Conservation (phyloP, 2,329 filamentous ascomycete species). For the Hypocreales sp. region DNA sequence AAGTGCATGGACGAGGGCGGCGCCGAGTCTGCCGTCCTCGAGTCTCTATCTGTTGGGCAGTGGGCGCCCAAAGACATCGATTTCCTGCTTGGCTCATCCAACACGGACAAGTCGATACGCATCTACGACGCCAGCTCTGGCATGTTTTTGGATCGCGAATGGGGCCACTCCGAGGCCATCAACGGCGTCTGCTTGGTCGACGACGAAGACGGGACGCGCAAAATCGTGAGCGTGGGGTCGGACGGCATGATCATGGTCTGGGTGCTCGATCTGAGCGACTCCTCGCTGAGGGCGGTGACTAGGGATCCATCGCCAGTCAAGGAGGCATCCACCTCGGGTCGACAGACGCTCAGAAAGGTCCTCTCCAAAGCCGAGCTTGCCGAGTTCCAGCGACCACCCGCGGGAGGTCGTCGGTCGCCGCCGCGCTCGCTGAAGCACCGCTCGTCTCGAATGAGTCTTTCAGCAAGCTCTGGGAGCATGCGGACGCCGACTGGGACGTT, state of each 20-base stretch:
- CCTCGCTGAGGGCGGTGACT: slow-evolving; percentile 21
- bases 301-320: slow-evolving; percentile 41
- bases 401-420: slow-evolving; percentile 36
- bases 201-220: slow-evolving; percentile 35
- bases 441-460: slow-evolving; percentile 34
- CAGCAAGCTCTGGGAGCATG: slow-evolving; percentile 13
- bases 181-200: slow-evolving; percentile 67
- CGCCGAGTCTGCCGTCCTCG: slow-evolving; percentile 68
- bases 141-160: slow-evolving; percentile 69
- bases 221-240: slow-evolving; percentile 58
- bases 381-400: slow-evolving; percentile 49
- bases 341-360: slow-evolving; percentile 68
- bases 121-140: slow-evolving; percentile 73
- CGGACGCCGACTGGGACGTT: slow-evolving; percentile 24
- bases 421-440: slow-evolving; percentile 37
- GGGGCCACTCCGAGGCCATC: slow-evolving; percentile 89
- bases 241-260: slow-evolving; percentile 79
- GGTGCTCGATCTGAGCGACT: slow-evolving; percentile 37
- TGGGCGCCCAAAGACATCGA: slow-evolving; percentile 38
- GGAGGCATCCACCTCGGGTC: slow-evolving; percentile 34
- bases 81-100: slow-evolving; percentile 74
- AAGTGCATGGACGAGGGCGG: slow-evolving; percentile 70
- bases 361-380: slow-evolving; percentile 78
- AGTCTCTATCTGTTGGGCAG: slow-evolving; percentile 54
- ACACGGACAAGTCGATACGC: slow-evolving; percentile 88